Conservation (phyloP, 495 filamentous ascomycete genomes). For the Astrothelium macrocarpum region DNA sequence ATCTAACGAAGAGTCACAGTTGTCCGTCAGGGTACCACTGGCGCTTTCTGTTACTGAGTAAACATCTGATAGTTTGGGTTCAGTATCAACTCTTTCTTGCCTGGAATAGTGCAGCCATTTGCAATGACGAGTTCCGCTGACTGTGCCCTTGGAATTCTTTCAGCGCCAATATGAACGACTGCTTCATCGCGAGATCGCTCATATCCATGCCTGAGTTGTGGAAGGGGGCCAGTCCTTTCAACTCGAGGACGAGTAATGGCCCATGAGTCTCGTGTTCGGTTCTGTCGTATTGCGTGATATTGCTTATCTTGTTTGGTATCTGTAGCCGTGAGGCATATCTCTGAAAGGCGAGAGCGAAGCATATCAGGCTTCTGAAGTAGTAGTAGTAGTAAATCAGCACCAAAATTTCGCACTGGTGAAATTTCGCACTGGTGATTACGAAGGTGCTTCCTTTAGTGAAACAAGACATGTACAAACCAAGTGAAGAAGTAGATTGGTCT, state of each 20-base stretch:
- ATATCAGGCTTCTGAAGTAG: constrained; percentile 5
- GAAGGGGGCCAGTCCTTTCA: neutral
- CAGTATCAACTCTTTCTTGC: neutral
- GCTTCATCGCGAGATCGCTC: constrained; percentile 18
- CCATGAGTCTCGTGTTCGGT: neutral
- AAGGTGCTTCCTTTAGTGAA: too few species aligned
- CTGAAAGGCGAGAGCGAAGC: constrained; percentile 21
- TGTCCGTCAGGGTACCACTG: neutral
- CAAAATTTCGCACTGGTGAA: too few species aligned
- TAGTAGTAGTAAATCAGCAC: too few species aligned
- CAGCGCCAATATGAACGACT: constrained; percentile 14
- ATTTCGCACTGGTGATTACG: too few species aligned
- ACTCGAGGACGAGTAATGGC: neutral
- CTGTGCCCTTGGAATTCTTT: constrained; percentile 12
- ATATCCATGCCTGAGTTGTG: constrained; percentile 17
- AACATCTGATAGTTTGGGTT: neutral
- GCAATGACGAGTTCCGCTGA: constrained; percentile 3
- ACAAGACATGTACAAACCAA: too few species aligned
- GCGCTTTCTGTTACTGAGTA: neutral
- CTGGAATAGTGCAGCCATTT: neutral
- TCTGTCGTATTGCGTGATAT: neutral
- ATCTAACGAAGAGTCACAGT: neutral
- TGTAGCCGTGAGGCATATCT: constrained; percentile 23
- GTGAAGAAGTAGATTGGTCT: too few species aligned
- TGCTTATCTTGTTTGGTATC: constrained; percentile 19